Conservation (phyloP, 768 basidiomycete genomes). For the Ramaria rubella region DNA sequence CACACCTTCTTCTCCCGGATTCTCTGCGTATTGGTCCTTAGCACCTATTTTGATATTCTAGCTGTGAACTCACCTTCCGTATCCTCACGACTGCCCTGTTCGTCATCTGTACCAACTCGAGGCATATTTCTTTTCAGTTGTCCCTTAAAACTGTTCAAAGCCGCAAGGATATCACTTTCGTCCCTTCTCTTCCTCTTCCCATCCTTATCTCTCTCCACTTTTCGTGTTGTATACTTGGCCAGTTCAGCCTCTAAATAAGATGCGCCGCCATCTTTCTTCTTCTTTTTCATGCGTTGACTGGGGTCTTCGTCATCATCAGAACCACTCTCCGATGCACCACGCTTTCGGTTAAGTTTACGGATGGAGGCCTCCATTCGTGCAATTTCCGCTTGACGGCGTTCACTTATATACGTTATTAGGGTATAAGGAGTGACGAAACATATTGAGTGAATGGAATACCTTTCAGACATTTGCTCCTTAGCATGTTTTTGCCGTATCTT, state of each 20-base stretch:
- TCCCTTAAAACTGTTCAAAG: slow-evolving; percentile 62
- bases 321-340: slow-evolving; percentile 32
- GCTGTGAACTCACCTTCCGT: slow-evolving; percentile 15
- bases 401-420: slow-evolving; percentile 31
- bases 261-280: slow-evolving; percentile 41
- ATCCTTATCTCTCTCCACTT: slow-evolving; percentile 40
- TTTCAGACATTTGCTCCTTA: slow-evolving; percentile 55
- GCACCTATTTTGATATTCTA: slow-evolving; percentile 4
- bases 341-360: slow-evolving; percentile 62
- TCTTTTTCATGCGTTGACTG: slow-evolving; percentile 57
- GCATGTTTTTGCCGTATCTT: slow-evolving; percentile 74
- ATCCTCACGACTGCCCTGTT: slow-evolving; percentile 23
- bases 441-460: slow-evolving; percentile 35
- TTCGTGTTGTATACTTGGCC: slow-evolving; percentile 67
- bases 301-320: slow-evolving; percentile 59
- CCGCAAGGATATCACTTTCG: slow-evolving; percentile 64
- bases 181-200: slow-evolving; percentile 55
- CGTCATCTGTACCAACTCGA: not conserved
- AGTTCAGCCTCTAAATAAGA: slow-evolving; percentile 79
- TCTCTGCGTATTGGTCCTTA: not conserved
- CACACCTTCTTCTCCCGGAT: slow-evolving; percentile 43
- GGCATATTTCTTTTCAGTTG: slow-evolving; percentile 44
- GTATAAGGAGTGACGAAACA: slow-evolving; percentile 1
- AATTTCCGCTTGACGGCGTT: slow-evolving; percentile 66
- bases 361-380: slow-evolving; percentile 87